Evolutionary conservation across 306 rosid species (phyloP).

Genomic region (Vigna hirtella): DNA sequence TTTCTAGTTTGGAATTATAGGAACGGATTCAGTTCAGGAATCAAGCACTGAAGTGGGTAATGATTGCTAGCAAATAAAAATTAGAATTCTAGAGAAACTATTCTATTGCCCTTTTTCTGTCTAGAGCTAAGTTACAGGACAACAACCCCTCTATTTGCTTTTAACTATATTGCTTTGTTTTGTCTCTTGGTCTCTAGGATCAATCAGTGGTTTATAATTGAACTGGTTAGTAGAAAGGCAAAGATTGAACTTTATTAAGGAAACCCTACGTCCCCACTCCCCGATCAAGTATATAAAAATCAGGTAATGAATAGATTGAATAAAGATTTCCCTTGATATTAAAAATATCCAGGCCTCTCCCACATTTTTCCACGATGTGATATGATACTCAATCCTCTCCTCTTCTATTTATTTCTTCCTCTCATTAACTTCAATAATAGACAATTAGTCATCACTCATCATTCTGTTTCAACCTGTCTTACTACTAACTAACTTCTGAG

Average conservation of each 20-base stretch:
- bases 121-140: slow-evolving; percentile 15
- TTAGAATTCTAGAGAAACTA: slow-evolving; percentile 21
- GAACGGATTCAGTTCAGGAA: slow-evolving; percentile 22
- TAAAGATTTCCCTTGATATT: background rate
- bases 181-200: slow-evolving; percentile 1
- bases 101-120: slow-evolving; percentile 10
- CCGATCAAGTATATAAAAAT: background rate
- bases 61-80: background rate
- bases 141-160: background rate
- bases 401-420: background rate
- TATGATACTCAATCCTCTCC: background rate
- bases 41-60: slow-evolving; percentile 10
- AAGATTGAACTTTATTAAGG: background rate
- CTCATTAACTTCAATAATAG: background rate
- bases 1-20: slow-evolving; percentile 32
- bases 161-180: background rate
- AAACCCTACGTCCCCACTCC: background rate
- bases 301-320: background rate
- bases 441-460: background rate
- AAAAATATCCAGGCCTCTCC: background rate
- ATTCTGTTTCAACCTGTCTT: background rate
- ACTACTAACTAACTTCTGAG: background rate
- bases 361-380: background rate
- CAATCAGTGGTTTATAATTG: background rate
- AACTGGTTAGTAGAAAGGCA: background rate